Evolutionary conservation across 2,329 filamentous ascomycete genomes (phyloP).

Genomic region (Drechslerella stenobrocha): DNA sequence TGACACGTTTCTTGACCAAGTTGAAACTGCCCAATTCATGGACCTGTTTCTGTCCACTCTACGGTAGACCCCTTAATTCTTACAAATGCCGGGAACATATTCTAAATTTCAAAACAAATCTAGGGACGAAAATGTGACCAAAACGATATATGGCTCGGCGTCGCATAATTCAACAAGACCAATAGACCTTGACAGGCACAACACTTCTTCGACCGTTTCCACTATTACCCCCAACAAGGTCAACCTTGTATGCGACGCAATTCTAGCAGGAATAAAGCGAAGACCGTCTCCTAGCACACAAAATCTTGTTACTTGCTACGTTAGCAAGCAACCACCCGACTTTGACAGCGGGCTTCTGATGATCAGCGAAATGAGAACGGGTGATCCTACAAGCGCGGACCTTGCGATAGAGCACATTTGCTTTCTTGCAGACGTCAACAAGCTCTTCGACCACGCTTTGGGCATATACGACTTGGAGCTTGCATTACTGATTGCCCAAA

Average conservation of each 20-base stretch:
- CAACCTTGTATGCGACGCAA: slow-evolving; percentile 84
- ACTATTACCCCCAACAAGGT: slow-evolving; percentile 64
- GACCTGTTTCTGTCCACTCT: slow-evolving; percentile 79
- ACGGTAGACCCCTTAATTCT: slow-evolving; percentile 52
- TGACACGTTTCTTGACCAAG: slow-evolving; percentile 76
- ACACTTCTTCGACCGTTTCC: slow-evolving; percentile 23
- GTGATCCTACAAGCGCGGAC: slow-evolving; percentile 72
- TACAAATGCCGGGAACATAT: slow-evolving; percentile 62
- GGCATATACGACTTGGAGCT: slow-evolving; percentile 91
- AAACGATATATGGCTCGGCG: slow-evolving; percentile 92
- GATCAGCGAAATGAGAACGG: slow-evolving; percentile 72
- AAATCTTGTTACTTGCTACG: slow-evolving; percentile 90
- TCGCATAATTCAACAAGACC: slow-evolving; percentile 58
- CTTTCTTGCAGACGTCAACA: slow-evolving; percentile 92
- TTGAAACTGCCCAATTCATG: slow-evolving; percentile 78
- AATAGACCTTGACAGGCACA: slow-evolving; percentile 28
- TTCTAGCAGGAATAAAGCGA: slow-evolving; percentile 68
- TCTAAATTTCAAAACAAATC: slow-evolving; percentile 50
- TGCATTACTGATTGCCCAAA: slow-evolving; percentile 85
- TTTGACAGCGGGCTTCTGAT: slow-evolving; percentile 80
- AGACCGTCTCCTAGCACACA: slow-evolving; percentile 70
- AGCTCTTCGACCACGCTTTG: slow-evolving; percentile 84
- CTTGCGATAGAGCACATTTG: slow-evolving; percentile 94
- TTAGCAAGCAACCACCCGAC: slow-evolving; percentile 89
- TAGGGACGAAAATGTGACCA: slow-evolving; percentile 85